Base-by-base conservation (phyloP, 805 yeast genomes). In the Myxozyma neglecta region DNA sequence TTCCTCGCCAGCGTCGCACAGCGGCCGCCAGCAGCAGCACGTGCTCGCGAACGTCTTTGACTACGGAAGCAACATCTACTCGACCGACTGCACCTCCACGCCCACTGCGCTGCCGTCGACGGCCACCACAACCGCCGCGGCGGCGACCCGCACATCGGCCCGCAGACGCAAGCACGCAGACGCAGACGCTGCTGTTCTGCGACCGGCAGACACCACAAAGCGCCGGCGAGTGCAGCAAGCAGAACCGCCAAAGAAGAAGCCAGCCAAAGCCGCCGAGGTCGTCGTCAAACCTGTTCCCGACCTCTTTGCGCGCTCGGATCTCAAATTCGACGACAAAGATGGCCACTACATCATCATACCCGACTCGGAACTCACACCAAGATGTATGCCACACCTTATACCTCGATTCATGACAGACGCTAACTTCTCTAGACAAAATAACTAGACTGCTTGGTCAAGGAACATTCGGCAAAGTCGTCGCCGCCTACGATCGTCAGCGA, bases 401-500 rank as follows among this genome's bases (percentile, higher is more conserved):
- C n/a, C 32, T 42, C 37, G 29, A 10, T 13, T 2, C 10, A 4
- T 6, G n/a, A n/a, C 8, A 16, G 6, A 20, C 45, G n/a, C 10
- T 40, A 11, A 39, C 96, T n/a, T 85, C 88, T 55, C 75, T 96
- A 50, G 92, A 88, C 73, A 76, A 81, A 18, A 87, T 92, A 11
- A 75, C 82, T 39, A 80, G 84, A 60, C 76, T 90, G 39, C 77
- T 94, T 59, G 97, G 97, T 42, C 96, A 90, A 70, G 97, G 97
- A 13, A 90, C 97, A 0, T 90, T 90, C 77, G 97, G 97, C 13
- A 90, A 89, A 70, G 97, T 91, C 6, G 87, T 88, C 44, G 85
- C 87, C 60, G 94, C 96, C n/a, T 81, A 80, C 67, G 98, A 94
- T 72, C 77, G 80, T 56, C 75, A 79, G 18, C 79, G 83, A 49